A percentile compares a stretch with the other conserved stretches of the same genome.
Evolutionary conservation across 495 filamentous ascomycete species (phyloP).

Genomic region (Hamigera avellanea): DNA sequence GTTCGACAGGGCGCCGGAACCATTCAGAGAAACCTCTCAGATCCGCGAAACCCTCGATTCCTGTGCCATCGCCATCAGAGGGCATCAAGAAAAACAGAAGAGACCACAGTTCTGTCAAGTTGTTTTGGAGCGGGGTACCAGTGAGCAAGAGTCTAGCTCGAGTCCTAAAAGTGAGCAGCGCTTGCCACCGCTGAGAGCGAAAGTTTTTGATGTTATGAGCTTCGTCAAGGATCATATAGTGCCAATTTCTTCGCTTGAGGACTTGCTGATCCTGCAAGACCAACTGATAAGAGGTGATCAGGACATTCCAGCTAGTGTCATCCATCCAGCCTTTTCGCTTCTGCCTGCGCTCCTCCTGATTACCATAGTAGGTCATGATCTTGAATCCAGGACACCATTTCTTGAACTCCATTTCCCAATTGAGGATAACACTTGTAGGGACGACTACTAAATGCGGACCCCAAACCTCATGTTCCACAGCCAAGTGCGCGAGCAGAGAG

Average conservation of each 20-base stretch:
- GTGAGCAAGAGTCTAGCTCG: constrained; percentile 79
- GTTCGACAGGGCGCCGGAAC: constrained; percentile 85
- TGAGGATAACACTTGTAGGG: constrained; percentile 96
- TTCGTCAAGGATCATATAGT: constrained; percentile 97
- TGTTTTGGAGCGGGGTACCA: constrained; percentile 94
- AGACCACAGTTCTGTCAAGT: constrained; percentile 93
- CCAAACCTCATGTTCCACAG: constrained; percentile 85
- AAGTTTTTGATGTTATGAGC: constrained; percentile 99
- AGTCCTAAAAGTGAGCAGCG: constrained; percentile 82
- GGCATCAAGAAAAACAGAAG: constrained; percentile 94
- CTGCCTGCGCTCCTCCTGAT: constrained; percentile 76
- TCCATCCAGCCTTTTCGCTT: constrained; percentile 89
- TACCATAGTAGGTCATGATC: constrained; percentile 93
- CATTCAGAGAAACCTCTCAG: constrained; percentile 86
- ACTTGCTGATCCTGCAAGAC: constrained; percentile 87
- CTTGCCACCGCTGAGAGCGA: constrained; percentile 93
- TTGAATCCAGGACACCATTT: constrained; percentile 99
- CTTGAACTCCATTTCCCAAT: constrained; percentile 99
- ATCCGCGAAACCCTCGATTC: constrained; percentile 79
- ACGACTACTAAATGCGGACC: constrained; percentile 94
- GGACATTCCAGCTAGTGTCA: constrained; percentile 86
- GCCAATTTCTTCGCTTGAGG: constrained; percentile 90
- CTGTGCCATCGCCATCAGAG: constrained; percentile 56
- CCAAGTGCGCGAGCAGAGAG: constrained; percentile 83
- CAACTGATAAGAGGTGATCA: constrained; percentile 94